phyloP scores from a whole-genome alignment of 208 protist species.

The Trypanosomatidae sp. region DNA sequence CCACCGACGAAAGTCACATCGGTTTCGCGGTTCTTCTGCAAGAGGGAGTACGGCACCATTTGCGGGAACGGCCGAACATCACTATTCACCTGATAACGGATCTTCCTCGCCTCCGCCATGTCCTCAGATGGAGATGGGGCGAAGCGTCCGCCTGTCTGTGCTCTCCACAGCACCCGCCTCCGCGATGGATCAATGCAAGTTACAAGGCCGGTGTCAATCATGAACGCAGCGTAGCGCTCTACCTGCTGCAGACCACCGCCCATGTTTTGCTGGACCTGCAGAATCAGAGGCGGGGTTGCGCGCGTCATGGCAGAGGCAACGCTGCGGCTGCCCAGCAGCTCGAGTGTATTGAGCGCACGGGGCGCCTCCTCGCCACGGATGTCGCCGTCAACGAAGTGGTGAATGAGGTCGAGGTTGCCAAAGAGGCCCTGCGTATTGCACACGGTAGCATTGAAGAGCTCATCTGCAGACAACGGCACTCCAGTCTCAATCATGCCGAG shows the following conservation, averaged over 20 bases:
- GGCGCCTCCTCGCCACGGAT: constrained; percentile 45
- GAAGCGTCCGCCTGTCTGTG: constrained; percentile 70
- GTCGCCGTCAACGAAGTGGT: constrained; percentile 79
- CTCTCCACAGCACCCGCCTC: constrained; percentile 77
- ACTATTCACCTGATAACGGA: constrained; percentile 18
- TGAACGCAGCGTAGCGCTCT: constrained; percentile 80
- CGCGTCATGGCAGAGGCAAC: constrained; percentile 50
- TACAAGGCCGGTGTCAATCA: constrained; percentile 83
- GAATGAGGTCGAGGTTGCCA: constrained; percentile 73
- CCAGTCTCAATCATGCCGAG: constrained; percentile 65
- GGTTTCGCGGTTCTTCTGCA: constrained; percentile 44
- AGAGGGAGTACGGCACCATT: constrained; percentile 67
- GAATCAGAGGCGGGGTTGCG: constrained; percentile 67
- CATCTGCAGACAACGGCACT: constrained; percentile 43
- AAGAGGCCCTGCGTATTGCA: constrained; percentile 85
- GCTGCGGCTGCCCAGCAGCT: constrained; percentile 84
- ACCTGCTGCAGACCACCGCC: constrained; percentile 61
- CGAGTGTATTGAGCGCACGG: constrained; percentile 54
- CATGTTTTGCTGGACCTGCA: constrained; percentile 65
- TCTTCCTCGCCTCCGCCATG: constrained; percentile 31
- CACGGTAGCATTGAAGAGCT: constrained; percentile 70
- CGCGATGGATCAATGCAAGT: constrained; percentile 81
- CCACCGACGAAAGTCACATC: constrained; percentile 47
- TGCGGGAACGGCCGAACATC: constrained; percentile 58
- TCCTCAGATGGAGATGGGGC: constrained; percentile 19